A percentile compares a stretch with the other conserved stretches of the same genome.
Conservation (phyloP, 441 rosid genomes). For the Jatropha podagrica region DNA sequence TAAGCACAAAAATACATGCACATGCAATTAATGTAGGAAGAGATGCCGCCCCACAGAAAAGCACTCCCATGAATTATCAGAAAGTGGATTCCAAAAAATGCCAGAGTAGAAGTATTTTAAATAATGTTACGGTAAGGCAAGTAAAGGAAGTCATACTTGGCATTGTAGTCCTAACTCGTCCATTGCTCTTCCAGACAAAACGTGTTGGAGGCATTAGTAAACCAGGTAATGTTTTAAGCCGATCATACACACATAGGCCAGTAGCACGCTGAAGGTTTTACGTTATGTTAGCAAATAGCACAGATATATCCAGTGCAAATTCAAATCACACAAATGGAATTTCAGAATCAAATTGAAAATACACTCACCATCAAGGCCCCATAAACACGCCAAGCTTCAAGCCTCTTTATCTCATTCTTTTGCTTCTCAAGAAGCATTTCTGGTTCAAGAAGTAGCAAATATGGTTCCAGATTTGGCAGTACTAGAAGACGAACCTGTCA, state of each 20-base stretch:
- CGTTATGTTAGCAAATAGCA: constrained; percentile 16
- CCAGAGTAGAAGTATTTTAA: background rate
- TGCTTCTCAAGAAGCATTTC: constrained; percentile 81
- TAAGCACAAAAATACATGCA: background rate
- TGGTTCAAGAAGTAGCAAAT: constrained; percentile 79
- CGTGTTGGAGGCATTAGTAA: constrained; percentile 45
- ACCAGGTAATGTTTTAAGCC: constrained; percentile 65
- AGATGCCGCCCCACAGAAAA: too few relatives aligned
- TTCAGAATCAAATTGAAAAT: constrained; percentile 14
- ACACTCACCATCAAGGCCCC: constrained; percentile 79
- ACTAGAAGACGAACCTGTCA: constrained; percentile 78
- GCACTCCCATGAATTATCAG: too few relatives aligned
- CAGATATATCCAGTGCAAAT: constrained; percentile 9
- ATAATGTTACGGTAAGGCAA: background rate
- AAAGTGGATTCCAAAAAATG: too few relatives aligned
- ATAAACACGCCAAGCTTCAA: constrained; percentile 93
- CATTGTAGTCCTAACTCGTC: constrained; percentile 38
- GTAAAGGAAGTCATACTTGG: constrained; percentile 43
- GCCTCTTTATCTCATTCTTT: constrained; percentile 78
- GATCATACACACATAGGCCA: constrained; percentile 67
- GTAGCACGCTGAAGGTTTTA: constrained; percentile 65
- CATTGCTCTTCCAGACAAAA: constrained; percentile 46
- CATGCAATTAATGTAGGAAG: background rate
- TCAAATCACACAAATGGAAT: constrained; percentile 6
- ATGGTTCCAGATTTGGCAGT: constrained; percentile 79